Conservation (phyloP, 768 basidiomycete species). For the Xerocomellus dryophilus region DNA sequence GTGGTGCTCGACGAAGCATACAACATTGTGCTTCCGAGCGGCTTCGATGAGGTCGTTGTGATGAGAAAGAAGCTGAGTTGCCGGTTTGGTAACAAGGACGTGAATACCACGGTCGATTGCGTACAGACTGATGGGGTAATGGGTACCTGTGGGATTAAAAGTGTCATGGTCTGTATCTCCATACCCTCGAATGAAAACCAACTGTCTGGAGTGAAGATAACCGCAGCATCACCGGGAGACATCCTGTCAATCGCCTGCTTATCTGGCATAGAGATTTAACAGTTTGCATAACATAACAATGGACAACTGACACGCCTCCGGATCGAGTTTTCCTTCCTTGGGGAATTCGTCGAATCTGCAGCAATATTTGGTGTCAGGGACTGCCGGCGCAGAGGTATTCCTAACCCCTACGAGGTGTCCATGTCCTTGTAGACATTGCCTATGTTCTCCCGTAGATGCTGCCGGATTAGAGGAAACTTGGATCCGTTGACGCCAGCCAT, state of each 20-base stretch:
- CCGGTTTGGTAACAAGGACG: constrained; percentile 91
- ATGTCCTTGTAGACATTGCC: constrained; percentile 81
- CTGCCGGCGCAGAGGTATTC: background rate
- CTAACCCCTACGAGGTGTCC: constrained; percentile 64
- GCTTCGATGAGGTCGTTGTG: constrained; percentile 76
- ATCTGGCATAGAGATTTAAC: constrained; percentile 45
- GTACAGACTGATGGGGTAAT: constrained; percentile 80
- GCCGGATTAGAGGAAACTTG: constrained; percentile 83
- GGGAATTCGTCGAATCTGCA: constrained; percentile 78
- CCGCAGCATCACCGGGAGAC: constrained; percentile 80
- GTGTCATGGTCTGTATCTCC: background rate
- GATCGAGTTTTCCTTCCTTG: constrained; percentile 60
- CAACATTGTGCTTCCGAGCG: constrained; percentile 74
- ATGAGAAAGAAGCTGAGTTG: constrained; percentile 79
- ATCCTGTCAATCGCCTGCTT: constrained; percentile 76
- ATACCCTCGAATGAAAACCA: constrained; percentile 26
- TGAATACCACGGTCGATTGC: constrained; percentile 84
- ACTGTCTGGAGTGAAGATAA: constrained; percentile 93
- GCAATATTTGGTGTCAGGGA: background rate
- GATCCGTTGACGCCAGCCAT: constrained; percentile 90
- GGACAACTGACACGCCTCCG: constrained; percentile 73
- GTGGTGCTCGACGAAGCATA: constrained; percentile 94
- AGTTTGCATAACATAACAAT: background rate
- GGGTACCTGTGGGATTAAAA: constrained; percentile 53
- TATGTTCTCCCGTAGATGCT: constrained; percentile 81